Evolutionary conservation across 441 rosid species (phyloP), one percentile per base, ranked within the genome.

Genomic region (Iberis amara): DNA sequence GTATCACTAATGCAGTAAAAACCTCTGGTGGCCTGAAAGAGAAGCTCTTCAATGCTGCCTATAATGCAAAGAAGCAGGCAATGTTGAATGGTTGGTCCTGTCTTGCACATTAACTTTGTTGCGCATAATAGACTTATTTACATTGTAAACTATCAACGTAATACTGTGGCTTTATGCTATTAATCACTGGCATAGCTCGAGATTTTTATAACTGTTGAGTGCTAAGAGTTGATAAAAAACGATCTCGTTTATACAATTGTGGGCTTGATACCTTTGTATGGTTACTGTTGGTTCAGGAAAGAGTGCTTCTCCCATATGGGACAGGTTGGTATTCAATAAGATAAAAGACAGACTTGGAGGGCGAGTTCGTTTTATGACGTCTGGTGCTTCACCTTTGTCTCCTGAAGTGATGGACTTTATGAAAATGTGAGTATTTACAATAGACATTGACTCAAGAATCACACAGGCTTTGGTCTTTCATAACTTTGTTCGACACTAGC

Each of bases 261-360:
- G 52, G 26, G 21, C 3, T 44, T 66, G 46, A 69, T 50, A 48
- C 52, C 59, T 37, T 57, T 12, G 49, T 37, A 33, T 63, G 27
- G 36, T 7, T 46, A 37, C 10, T 31, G 39, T 41, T 63, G 46
- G 39, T 70, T 40, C 79, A 89, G 99, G 99, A 50, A 89, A 72
- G 80, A 89, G 68, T 68, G 78, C 99, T 24, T 94, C 99, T 71
- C 96, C 99, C 41, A 80, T 94, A 77, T 94, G 99, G 99, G 99
- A 89, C 67, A 83, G 87, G 70, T 69, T 94, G 82, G 96, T 94
- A 46, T 94, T 94, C 76, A 86, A 94, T 78, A 89, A 89, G 76
- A 85, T 94, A 66, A 83, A 62, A 58, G 95, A 73, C 45, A 86
- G 71, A 70, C 97, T 94, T 47, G 99, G 99, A 59, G 99, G 99